Evolutionary conservation across 2,329 filamentous ascomycete species (phyloP), one percentile per base, ranked within the genome.

Genomic region (Colletotrichum echinochloae): DNA sequence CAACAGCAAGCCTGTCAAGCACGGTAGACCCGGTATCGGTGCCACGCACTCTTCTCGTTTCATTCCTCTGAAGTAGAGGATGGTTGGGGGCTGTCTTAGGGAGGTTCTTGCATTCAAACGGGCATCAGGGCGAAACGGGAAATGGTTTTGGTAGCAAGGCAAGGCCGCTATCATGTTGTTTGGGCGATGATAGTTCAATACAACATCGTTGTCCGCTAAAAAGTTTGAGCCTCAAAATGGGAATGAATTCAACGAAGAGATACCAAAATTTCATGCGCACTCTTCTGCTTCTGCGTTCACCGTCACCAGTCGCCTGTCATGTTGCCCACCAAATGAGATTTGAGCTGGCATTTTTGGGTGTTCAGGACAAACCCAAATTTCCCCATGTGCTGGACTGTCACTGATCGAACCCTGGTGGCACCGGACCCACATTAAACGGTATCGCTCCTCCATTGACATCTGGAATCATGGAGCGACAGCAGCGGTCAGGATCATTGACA

Each of bases 41-140:
- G 96, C 96, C 82, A 99, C 96, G 80, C 95, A 99, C 93, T 98
- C 95, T 89, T 99, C 96, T 86, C 94, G 96, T 92, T 99, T 99
- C 93, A 99, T 99, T 90, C 96, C 96, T 86, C 93, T 99, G 86
- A 99, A 99, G 91, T 98, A 98, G 87, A 96, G 89, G 87, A 81
- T 79, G 81, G 80, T 80, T 81, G 77, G 76, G 77, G 82, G 82
- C 80, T 81, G 76, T 80, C 61, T 66, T 59, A 73, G 80, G 82
- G 84, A 83, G 83, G 83, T 85, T 84, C 82, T 83, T 86, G 85
- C 85, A 87, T 88, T 87, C 84, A 87, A 62, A 70, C 82, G 86
- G 85, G 84, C 79, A 81, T 79, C 84, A 84, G 81, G 86, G 86
- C 85, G 85, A 88, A 88, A 87, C 83, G 85, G 84, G 82, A 83